phyloP scores from a whole-genome alignment of 164 flowering plant genomes.

The Nymphaea thermarum region DNA sequence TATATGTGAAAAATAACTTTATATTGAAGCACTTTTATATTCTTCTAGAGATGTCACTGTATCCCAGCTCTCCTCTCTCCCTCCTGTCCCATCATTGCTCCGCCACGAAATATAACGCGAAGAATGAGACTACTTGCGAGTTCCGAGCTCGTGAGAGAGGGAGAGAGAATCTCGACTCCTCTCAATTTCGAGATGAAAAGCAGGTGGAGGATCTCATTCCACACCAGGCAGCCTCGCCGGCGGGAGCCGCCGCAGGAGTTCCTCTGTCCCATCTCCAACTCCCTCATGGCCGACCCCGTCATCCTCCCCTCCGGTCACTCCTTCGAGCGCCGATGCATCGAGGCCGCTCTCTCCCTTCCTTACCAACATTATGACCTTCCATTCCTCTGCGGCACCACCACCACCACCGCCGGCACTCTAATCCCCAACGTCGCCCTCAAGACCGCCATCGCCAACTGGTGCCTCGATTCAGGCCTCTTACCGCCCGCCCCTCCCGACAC shows the following conservation, averaged over 20 bases:
- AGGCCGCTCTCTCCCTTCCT: conserved; percentile 23
- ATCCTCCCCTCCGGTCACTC: conserved; percentile 85
- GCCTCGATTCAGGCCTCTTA: conserved; percentile 22
- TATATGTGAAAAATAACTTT: too few relatives aligned
- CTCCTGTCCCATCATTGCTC: too few relatives aligned
- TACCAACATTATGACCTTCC: not conserved
- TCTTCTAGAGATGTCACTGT: too few relatives aligned
- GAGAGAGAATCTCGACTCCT: too few relatives aligned
- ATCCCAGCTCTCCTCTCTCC: too few relatives aligned
- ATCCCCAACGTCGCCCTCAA: conserved; percentile 63
- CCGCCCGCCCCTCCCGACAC: conserved; percentile 31
- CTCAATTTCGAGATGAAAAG: too few relatives aligned
- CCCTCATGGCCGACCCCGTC: conserved; percentile 77
- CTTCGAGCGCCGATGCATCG: conserved; percentile 54
- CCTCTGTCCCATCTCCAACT: conserved; percentile 63
- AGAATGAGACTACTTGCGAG: too few relatives aligned
- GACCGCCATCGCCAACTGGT: conserved; percentile 61
- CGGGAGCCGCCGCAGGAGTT: conserved; percentile 34
- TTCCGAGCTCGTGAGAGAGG: too few relatives aligned
- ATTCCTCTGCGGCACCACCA: conserved; percentile 7
- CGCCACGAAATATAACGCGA: too few relatives aligned
- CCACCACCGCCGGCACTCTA: conserved; percentile 46
- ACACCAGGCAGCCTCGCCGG: too few relatives aligned
- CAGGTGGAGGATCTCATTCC: too few relatives aligned
- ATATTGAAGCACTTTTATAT: too few relatives aligned